phyloP scores from a whole-genome alignment of 2,329 filamentous ascomycete species.

The Ceratocystis colombiana region DNA sequence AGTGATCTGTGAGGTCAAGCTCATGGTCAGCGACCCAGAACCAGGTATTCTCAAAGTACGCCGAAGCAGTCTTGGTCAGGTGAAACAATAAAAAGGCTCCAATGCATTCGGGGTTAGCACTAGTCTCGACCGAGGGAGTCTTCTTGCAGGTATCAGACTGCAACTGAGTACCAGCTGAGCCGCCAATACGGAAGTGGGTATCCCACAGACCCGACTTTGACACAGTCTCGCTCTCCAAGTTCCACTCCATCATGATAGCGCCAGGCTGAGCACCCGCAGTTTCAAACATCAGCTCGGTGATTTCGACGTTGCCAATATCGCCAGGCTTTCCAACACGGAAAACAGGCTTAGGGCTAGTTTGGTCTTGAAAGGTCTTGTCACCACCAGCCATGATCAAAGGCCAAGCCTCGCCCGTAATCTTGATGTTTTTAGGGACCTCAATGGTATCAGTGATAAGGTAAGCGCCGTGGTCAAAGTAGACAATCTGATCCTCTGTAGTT shows the following conservation, averaged over 20 bases:
- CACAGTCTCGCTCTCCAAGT: slow-evolving; percentile 56
- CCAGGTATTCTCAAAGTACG: slow-evolving; percentile 83
- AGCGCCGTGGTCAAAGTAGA: slow-evolving; percentile 66
- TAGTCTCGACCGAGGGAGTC: slow-evolving; percentile 53
- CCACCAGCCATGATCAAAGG: slow-evolving; percentile 79
- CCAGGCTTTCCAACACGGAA: slow-evolving; percentile 73
- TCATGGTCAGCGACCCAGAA: slow-evolving; percentile 88
- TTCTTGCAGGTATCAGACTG: slow-evolving; percentile 72
- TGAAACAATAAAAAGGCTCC: slow-evolving; percentile 64
- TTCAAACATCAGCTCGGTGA: slow-evolving; percentile 76
- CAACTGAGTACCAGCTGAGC: slow-evolving; percentile 70
- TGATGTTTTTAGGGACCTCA: slow-evolving; percentile 65
- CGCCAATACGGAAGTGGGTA: slow-evolving; percentile 88
- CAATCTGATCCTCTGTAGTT: slow-evolving; percentile 51
- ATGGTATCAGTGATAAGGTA: slow-evolving; percentile 62
- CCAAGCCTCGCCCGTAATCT: slow-evolving; percentile 87
- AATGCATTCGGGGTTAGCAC: slow-evolving; percentile 56
- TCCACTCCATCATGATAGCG: slow-evolving; percentile 87
- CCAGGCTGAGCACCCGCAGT: slow-evolving; percentile 75
- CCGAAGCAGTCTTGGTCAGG: slow-evolving; percentile 50
- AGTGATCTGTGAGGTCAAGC: slow-evolving; percentile 61
- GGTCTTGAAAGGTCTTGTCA: slow-evolving; percentile 57
- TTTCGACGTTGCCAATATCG: slow-evolving; percentile 71
- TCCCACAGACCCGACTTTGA: slow-evolving; percentile 83
- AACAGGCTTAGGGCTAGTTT: slow-evolving; percentile 67